phyloP scores from a whole-genome alignment of 148 eudicot species.

The Arctostaphylos glauca region DNA sequence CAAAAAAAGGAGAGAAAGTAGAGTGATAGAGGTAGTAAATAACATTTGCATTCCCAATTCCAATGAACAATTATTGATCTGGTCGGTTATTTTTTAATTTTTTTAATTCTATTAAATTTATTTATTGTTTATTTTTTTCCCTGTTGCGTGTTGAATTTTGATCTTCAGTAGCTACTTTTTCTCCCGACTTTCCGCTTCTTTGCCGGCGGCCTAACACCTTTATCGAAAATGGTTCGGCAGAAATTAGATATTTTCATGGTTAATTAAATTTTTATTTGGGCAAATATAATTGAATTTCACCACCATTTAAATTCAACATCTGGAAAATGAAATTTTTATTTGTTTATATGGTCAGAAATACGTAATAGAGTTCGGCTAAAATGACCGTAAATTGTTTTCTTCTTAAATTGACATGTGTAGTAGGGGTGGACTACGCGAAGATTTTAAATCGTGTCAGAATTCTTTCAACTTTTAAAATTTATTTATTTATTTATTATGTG shows the following conservation, averaged over 20 bases:
- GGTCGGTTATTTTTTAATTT: slow-evolving; percentile 24
- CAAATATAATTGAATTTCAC: background rate
- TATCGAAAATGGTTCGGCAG: background rate
- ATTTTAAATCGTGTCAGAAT: too few relatives aligned
- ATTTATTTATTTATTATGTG: too few relatives aligned
- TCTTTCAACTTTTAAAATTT: too few relatives aligned
- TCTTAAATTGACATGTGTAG: too few relatives aligned
- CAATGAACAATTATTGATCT: slow-evolving; percentile 29
- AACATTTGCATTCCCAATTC: slow-evolving; percentile 21
- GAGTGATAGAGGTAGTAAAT: slow-evolving; percentile 9
- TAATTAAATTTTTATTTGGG: too few relatives aligned
- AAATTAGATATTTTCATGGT: background rate
- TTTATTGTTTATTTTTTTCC: slow-evolving; percentile 1
- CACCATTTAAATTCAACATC: background rate
- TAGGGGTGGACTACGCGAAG: too few relatives aligned
- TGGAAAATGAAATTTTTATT: background rate
- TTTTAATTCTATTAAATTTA: background rate
- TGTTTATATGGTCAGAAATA: too few relatives aligned
- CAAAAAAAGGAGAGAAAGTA: slow-evolving; percentile 6
- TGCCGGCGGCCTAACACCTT: slow-evolving; percentile 14
- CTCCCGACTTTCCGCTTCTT: slow-evolving; percentile 29
- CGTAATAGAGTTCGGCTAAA: too few relatives aligned
- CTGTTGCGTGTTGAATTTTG: background rate
- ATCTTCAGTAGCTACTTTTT: slow-evolving; percentile 18
- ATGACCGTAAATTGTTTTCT: too few relatives aligned